Evolutionary conservation across 2,329 filamentous ascomycete species (phyloP), one percentile per base, ranked within the genome.

Genomic region (Phaeoacremonium minimum): DNA sequence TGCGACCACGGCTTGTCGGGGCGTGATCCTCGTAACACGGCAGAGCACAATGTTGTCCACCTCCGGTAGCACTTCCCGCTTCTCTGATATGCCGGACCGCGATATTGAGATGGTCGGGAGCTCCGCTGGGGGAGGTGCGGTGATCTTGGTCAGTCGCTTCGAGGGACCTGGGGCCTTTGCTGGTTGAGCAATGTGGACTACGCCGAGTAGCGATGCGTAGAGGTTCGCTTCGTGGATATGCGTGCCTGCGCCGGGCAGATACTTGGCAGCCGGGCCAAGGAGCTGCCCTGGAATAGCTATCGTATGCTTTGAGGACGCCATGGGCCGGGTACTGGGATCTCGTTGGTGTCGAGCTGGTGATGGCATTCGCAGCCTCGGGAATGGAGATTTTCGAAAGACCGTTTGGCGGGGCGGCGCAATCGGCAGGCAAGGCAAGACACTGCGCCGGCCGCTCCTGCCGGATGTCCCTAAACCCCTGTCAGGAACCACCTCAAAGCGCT

Each of bases 21-120:
- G 84, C 58, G 86, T 84, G 38, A 96, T 83, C 32, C 91, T 83
- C 22, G 87, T 87, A 28, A 98, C 87, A 22, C 85, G 80, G 45
- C 87, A 89, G 28, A 98, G 76, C 28, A 97, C 87, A 13, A 81
- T 71, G 49, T 85, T 85, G 52, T 82, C 78, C 28, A 96, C 87
- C 47, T 86, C 80, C 2, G 93, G 93, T 7, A 96, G 73, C 35
- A 89, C 77, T 58, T 88, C 85, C 43, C 77, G 76, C 57, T 77
- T 78, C 49, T 66, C 45, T 30, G 48, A 48, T 14, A 51, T 29
- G 8, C 58, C 60, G 37, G 67, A 60, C 18, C 68, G 62, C 32
- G 69, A 63, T 20, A 83, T 75, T 7, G 77, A 80, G 38, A 83
- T 64, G 11, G 69, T 76, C 8, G 74, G 64, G 4, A 73, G 64